phyloP scores from a whole-genome alignment of 2,329 filamentous ascomycete genomes.

The Alternaria sp. region DNA sequence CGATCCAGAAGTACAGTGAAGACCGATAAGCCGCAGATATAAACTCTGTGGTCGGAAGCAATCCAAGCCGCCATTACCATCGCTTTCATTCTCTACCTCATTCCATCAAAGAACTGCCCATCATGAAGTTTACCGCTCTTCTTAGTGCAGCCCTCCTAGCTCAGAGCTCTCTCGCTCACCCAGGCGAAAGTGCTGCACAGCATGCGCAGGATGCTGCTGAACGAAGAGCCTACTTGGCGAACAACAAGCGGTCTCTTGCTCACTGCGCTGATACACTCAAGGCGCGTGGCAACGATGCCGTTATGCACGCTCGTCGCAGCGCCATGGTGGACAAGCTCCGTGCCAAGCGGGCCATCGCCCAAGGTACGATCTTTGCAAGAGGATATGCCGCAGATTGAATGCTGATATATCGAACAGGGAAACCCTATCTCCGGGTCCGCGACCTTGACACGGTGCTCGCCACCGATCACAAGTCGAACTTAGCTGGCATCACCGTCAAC shows the following conservation, averaged over 20 bases:
- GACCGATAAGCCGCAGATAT: not conserved
- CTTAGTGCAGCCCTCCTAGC: slow-evolving; percentile 41
- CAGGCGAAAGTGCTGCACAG: slow-evolving; percentile 49
- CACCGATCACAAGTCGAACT: slow-evolving; percentile 43
- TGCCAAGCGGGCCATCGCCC: slow-evolving; percentile 47
- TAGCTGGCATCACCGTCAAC: slow-evolving; percentile 41
- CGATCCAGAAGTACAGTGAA: not conserved
- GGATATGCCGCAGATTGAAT: not conserved
- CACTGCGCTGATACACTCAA: slow-evolving; percentile 54
- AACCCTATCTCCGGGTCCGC: slow-evolving; percentile 40
- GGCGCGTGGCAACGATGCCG: slow-evolving; percentile 52
- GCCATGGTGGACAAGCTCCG: slow-evolving; percentile 53
- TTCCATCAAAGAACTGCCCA: slow-evolving; percentile 9
- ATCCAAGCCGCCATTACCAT: slow-evolving; percentile 2
- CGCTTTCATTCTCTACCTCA: not conserved
- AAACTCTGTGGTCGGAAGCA: slow-evolving; percentile 1
- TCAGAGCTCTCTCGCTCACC: slow-evolving; percentile 48
- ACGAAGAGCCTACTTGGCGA: slow-evolving; percentile 48
- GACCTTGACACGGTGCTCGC: slow-evolving; percentile 39
- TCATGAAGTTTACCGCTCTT: slow-evolving; percentile 39
- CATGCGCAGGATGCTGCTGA: slow-evolving; percentile 47
- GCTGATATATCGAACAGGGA: slow-evolving; percentile 29
- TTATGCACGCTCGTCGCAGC: slow-evolving; percentile 55
- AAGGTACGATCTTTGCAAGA: slow-evolving; percentile 17
- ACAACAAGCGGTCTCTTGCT: slow-evolving; percentile 52